Evolutionary conservation across 768 basidiomycete species (phyloP), one percentile per base, ranked within the genome.

Genomic region (Agaricus sinodeliciosus): DNA sequence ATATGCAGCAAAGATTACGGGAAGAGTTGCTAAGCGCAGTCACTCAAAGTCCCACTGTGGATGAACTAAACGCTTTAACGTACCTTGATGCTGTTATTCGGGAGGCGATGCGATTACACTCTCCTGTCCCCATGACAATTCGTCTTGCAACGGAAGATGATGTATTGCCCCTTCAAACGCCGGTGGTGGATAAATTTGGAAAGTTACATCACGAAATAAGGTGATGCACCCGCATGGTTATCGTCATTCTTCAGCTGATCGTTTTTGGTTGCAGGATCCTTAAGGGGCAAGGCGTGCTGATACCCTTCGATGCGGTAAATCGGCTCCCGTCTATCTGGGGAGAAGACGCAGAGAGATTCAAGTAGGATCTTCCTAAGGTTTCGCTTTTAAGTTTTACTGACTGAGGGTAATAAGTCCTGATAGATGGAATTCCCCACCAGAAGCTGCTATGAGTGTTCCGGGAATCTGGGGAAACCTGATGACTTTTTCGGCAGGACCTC

Each of bases 41-140:
- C 0, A 80, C 77, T 0, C 78, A 84, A 5, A 77, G 65, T 0
- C 85, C 85, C 2, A 73, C 76, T 0, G 85, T 87, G 80, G 86
- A 89, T 40, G 75, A 82, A 18, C 70, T 90, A 2, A 76, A 78
- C 51, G 67, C 73, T 5, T 71, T 91, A 5, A 76, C 82, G 0
- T 87, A 85, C 59, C 79, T 90, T 18, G 87, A 88, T 57, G 67
- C 68, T 15, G 76, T 85, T 15, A 70, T 84, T 2, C 74, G 77
- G 6, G 85, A 86, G 63, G 77, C 75, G 0, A 61, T 86, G 54
- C 76, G 85, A 1, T 37, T 82, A 0, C 70, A 85, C 54, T 53
- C 80, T 0, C 81, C 82, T 0, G 72, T 85, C 1, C 64, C 75
- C 0, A 58, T 59, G n/a, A 72, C 74, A 0, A 50, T 70, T 8